A percentile compares a stretch with the other conserved stretches of the same genome.
phyloP scores from a whole-genome alignment of 768 basidiomycete genomes.

The Tremella yokohamensis region DNA sequence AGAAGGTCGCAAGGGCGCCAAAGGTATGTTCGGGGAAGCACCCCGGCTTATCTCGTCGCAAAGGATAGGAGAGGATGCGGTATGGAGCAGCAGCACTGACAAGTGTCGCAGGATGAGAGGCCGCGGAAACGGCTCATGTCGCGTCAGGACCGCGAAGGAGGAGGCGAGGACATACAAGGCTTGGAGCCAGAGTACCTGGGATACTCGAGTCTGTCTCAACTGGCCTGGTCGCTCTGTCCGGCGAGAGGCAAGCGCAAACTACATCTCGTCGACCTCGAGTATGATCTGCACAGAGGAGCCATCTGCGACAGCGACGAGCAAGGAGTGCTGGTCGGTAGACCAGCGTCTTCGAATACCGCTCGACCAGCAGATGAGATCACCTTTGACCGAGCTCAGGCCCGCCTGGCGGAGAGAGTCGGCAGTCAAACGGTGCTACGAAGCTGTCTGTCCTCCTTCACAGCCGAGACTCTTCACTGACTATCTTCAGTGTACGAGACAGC shows the following conservation, averaged over 20 bases:
- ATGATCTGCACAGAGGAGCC: neutral
- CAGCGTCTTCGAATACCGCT: neutral
- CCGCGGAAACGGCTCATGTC: neutral
- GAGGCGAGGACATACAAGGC: constrained; percentile 3
- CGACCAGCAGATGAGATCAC: neutral
- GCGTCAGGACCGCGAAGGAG: neutral
- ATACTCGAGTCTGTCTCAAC: constrained; percentile 1
- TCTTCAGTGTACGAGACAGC: constrained; percentile 20
- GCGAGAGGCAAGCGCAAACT: neutral
- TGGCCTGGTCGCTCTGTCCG: neutral
- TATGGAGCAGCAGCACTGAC: neutral
- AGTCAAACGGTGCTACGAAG: neutral
- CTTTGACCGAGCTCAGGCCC: constrained; percentile 1
- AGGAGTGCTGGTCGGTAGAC: neutral
- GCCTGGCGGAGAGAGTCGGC: constrained; percentile 5
- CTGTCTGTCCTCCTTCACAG: neutral
- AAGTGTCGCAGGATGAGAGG: neutral
- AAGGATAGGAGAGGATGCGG: neutral
- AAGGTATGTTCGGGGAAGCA: neutral
- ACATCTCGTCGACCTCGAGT: neutral
- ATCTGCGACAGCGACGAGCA: constrained; percentile 1
- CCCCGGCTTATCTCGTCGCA: neutral
- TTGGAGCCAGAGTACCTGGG: constrained; percentile 9
- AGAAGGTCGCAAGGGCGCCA: neutral
- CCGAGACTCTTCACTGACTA: neutral